Evolutionary conservation across 1,139 yeast genomes (phyloP), one percentile per base, ranked within the genome.

Genomic region (Petasospora rhodanensis): DNA sequence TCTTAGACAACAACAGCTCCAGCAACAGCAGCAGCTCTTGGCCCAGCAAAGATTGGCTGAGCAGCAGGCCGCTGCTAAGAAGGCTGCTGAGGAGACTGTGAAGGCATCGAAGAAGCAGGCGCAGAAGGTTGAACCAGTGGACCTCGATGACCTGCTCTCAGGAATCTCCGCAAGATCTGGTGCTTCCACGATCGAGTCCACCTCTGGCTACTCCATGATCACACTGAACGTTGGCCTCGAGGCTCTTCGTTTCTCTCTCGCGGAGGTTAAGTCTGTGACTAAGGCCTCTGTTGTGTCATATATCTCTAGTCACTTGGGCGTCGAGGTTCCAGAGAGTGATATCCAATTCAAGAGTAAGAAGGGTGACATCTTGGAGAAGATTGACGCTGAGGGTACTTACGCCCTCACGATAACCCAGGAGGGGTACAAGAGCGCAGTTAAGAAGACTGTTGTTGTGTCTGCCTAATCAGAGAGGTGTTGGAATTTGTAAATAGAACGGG

Each of bases 181-280:
- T 7, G 11, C 24, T 10, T 24, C 30, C 2, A 19, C 33, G 1
- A 33, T 40, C 26, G 15, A 24, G 22, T 28, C 46, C 4, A 28
- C 45, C 6, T 18, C 28, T 17, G 26, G 39, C 21, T 50, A 47
- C 28, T 49, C 53, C 4, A 27, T 49, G 41, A 42, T 50, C 23
- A 32, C 45, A 15, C 25, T 51, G 24, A 46, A 47, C 24, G 26
- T 42, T n/a, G 38, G 35, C 29, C 19, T 29, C 36, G 35, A 40
- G 9, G 24, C 32, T 22, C n/a, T 29, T 5, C 28, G 31, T 26
- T 30, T 28, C 35, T 13, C 22, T 6, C 15, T 19, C 7, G 11
- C 19, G 5, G 27, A 28, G 23, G 25, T 28, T 26, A 7, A 15
- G 6, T 27, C 35, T 10, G 28, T 26, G 14, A 32, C 39, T 14